Evolutionary conservation across 495 filamentous ascomycete genomes (phyloP), one percentile per base, ranked within the genome.

Genomic region (Trichoderma asperelloides): DNA sequence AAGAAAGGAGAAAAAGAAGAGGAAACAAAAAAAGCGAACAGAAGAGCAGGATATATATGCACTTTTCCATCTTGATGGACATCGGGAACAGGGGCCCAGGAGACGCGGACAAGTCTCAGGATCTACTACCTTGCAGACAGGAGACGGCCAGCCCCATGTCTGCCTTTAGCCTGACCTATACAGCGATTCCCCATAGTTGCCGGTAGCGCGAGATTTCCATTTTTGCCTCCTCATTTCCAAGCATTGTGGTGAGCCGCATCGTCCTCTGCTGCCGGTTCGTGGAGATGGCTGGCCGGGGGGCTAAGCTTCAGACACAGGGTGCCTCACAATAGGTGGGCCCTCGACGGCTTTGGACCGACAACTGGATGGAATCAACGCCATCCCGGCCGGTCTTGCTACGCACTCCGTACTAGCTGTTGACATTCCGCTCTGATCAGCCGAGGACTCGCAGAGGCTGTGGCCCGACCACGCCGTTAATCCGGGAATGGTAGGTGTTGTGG

Each of bases 31-130:
- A 25, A 30, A 30, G 55, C 23, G 0, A 21, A 30, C 6, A 57
- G 18, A 57, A 27, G 21, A 7, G 21, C n/a, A 47, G 13, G 11
- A 60, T 60, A 30, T 60, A 60, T 60, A 28, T 60, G n/a, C 55
- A 60, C 15, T 18, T 12, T 11, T 15, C 23, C 27, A 16, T 60
- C 23, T 13, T 13, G 55, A 60, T 60, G 55, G 55, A 28, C 12
- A 16, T 60, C 64, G 64, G 37, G n/a, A 21, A 15, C 64, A 30
- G 64, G 64, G 37, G 30, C 11, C 47, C 21, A 40, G 41, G 33
- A 45, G 63, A 64, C 63, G 63, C 28, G 63, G 33, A 64, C 15
- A 41, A 37, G 63, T 45, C 41, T 45, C 63, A 64, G 63, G 11
- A 30, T n/a, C 63, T 40, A 16, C 33, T 33, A 64, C 21, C 57